Evolutionary conservation across 768 basidiomycete species (phyloP).

Genomic region (Tulasnella sp.): DNA sequence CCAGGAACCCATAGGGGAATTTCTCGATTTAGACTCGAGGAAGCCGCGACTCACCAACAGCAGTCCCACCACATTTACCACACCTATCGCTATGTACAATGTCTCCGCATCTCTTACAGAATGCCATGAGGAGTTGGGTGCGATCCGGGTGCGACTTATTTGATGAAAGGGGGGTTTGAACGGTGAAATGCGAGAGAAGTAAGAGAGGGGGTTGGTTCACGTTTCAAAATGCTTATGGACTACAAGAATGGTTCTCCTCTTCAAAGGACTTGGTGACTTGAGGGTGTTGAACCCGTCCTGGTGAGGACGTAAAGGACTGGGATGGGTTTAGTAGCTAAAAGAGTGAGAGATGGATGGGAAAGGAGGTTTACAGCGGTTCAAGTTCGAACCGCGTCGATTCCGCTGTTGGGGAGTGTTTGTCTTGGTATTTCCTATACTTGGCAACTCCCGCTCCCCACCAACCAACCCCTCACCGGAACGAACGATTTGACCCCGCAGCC

Average conservation of each 20-base stretch:
- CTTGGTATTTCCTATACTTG: background rate
- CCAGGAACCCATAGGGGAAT: slow-evolving; percentile 5
- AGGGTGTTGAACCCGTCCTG: background rate
- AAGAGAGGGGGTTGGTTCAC: background rate
- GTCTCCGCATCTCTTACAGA: slow-evolving; percentile 81
- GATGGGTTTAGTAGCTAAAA: slow-evolving; percentile 2
- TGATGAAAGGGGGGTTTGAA: background rate
- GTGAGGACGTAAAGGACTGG: background rate
- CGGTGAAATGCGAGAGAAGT: too few relatives aligned
- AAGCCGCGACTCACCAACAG: slow-evolving; percentile 54
- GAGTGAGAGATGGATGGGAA: slow-evolving; percentile 4
- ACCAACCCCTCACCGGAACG: background rate
- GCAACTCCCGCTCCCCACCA: background rate
- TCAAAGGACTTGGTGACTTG: background rate
- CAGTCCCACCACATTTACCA: slow-evolving; percentile 74
- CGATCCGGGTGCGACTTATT: background rate
- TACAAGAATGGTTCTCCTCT: background rate
- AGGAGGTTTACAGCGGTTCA: background rate
- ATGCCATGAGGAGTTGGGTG: slow-evolving; percentile 54
- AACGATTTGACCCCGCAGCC: too few relatives aligned
- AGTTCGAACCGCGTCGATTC: slow-evolving; percentile 8
- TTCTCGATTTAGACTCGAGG: slow-evolving; percentile 39
- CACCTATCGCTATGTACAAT: slow-evolving; percentile 61
- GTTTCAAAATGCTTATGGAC: background rate
- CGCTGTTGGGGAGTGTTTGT: background rate